Evolutionary conservation across 2,329 filamentous ascomycete species (phyloP), one percentile per base, ranked within the genome.

Genomic region (Venturia carpophila): DNA sequence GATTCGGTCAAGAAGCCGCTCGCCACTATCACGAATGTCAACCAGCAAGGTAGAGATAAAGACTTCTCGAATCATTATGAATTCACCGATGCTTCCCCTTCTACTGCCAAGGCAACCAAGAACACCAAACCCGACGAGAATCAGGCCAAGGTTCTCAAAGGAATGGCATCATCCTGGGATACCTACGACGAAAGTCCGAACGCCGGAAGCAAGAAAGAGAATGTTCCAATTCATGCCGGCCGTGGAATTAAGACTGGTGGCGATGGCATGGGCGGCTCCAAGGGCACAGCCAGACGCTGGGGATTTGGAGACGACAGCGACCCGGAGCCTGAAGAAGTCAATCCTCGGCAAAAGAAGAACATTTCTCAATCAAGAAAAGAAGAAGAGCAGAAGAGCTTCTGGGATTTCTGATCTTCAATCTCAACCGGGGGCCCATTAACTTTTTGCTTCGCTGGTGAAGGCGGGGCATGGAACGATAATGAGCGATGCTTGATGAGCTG

Each of bases 31-130:
- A 89, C 88, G 67, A 80, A 85, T 64, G 87, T 88, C 69, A 91
- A 93, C 75, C 81, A 87, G 66, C 85, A 87, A 72, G 84, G 87
- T 74, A 88, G 90, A 65, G 82, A 81, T 71, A 91, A 92, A 75
- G 85, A 90, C 73, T 92, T 95, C 70, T 86, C 87, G 61, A 76
- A 86, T 24, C 90, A 96, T 70, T 96, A 92, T 79, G 81, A 81
- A 63, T 87, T 95, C 79, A 81, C 82, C 7, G 91, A 96, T 73
- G 80, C 85, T 49, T 85, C 85, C 67, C 84, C 86, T 42, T 78
- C 77, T 49, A 65, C 60, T n/a, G 64, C 63, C 0, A 60, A 66
- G 61, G 66, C 65, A 34, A 68, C 71, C 11, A 74, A 74, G 21
- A 78, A 71, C 74, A 79, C 71, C 43, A 78, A 77, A 24, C 72